phyloP scores from a whole-genome alignment of 805 yeast genomes.

The Ogataea nakhonphanomensis region DNA sequence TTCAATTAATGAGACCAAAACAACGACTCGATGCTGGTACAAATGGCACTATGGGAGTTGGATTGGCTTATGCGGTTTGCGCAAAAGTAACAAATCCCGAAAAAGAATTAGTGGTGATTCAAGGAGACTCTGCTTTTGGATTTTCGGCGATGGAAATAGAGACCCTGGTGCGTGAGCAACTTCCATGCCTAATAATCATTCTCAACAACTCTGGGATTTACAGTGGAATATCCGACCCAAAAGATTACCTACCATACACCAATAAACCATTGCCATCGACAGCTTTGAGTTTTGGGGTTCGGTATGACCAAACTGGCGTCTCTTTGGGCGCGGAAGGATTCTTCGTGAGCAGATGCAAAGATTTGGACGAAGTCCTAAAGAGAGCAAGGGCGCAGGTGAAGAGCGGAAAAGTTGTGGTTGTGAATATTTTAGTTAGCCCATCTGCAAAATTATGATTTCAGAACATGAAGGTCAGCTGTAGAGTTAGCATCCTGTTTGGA shows the following conservation, averaged over 20 bases:
- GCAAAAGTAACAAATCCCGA: slow-evolving; percentile 46
- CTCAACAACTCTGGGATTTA: slow-evolving; percentile 75
- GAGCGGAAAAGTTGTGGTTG: slow-evolving; percentile 39
- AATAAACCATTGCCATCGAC: slow-evolving; percentile 49
- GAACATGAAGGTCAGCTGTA: background rate
- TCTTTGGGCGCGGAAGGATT: slow-evolving; percentile 58
- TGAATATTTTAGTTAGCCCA: slow-evolving; percentile 36
- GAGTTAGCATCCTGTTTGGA: too few relatives aligned
- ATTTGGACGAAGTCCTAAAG: slow-evolving; percentile 35
- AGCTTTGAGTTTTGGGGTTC: slow-evolving; percentile 51
- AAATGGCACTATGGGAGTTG: slow-evolving; percentile 76
- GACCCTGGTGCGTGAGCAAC: slow-evolving; percentile 52
- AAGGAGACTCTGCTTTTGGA: slow-evolving; percentile 79
- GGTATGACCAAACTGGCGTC: slow-evolving; percentile 53
- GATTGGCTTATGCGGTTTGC: slow-evolving; percentile 66
- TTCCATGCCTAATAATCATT: slow-evolving; percentile 57
- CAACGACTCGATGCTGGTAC: slow-evolving; percentile 69
- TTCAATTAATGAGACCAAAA: slow-evolving; percentile 50
- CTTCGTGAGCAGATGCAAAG: slow-evolving; percentile 39
- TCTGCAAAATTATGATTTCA: slow-evolving; percentile 5
- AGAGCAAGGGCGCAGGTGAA: slow-evolving; percentile 33
- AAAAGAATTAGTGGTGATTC: slow-evolving; percentile 52
- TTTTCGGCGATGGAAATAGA: slow-evolving; percentile 73
- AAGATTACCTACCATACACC: slow-evolving; percentile 15
- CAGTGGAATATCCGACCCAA: slow-evolving; percentile 48